Evolutionary conservation across 2,329 filamentous ascomycete species (phyloP), one percentile per base, ranked within the genome.

Genomic region (Sporothrix dimorphospora): DNA sequence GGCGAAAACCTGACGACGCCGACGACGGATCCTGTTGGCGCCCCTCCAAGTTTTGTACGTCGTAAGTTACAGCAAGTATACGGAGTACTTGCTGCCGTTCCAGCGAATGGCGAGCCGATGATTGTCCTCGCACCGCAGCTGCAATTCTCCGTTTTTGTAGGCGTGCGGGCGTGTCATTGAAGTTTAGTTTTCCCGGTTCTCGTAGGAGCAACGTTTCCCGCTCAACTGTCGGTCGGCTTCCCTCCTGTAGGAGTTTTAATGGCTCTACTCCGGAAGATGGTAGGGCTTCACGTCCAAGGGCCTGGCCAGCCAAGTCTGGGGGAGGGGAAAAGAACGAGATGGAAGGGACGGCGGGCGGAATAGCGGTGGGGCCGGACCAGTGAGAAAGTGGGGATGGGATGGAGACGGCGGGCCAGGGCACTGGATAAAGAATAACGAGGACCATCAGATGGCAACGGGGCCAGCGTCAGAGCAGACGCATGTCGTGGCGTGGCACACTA

Each of bases 371-470:
- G 21, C 8, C 19, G 61, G 27, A 49, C n/a, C 24, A 49, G 30
- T 16, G 42, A 47, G 42, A 65, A 4, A 27, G 61, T n/a, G 38
- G 34, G n/a, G 11, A 21, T 38, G 24, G 40, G 27, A 47, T n/a
- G 47, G 19, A 40, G 16, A 8, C n/a, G 16, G 19, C 2, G n/a
- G 19, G 47, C 45, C 47, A 40, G 47, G 67, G 66, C 38, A 42
- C 42, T 66, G 61, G 40, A 69, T 57, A 57, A 69, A 30, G 67
- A 59, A 69, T n/a, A 69, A 69, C 51, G 51, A 47, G 67, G 51
- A 24, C 11, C 27, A 47, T 5, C n/a, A n/a, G 40, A 47, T 24
- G 40, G 55, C 12, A 61, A 30, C 1, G 57, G 19, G 16, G 30
- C 3, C 30, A 34, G 30, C 30, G n/a, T n/a, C n/a, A n/a, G n/a